These are phyloP conservation scores for Collybiopsis luxurians DNA, from an alignment of 768 basidiomycete species.

Conservation along the genomic window DNA sequence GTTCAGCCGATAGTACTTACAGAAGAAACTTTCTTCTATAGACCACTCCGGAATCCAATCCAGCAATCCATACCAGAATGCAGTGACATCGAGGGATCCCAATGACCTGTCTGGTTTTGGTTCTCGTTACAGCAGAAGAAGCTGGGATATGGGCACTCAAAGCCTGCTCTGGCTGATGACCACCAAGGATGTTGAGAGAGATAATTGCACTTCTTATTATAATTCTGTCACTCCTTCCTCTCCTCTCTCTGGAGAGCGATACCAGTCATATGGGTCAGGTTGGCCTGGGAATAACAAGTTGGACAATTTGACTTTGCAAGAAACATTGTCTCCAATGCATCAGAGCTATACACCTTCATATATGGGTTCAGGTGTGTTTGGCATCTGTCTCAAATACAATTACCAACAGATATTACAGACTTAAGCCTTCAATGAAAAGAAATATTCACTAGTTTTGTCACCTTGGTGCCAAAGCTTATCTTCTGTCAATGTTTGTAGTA, in stretches of 20 bases:
- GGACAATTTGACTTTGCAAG: background rate
- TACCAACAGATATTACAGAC: background rate
- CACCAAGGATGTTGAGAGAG: conserved; percentile 19
- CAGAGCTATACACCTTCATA: conserved; percentile 3
- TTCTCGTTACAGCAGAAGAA: conserved; percentile 8
- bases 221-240: conserved; percentile 28
- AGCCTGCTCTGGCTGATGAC: conserved; percentile 29
- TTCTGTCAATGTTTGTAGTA: no score
- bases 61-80: conserved; percentile 30
- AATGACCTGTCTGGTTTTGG: conserved; percentile 6
- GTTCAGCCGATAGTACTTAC: background rate
- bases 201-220: conserved; percentile 27
- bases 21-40: no score
- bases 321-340: background rate
- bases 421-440: no score
- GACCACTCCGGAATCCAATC: conserved; percentile 38
- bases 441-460: background rate
- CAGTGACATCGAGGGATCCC: conserved; percentile 11
- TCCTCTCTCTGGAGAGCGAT: conserved; percentile 21
- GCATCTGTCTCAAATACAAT: background rate
- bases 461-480: no score
- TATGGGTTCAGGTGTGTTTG: background rate
- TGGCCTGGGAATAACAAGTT: conserved; percentile 23
- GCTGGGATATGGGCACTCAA: conserved; percentile 26
- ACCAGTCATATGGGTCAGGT: conserved; percentile 37